These are phyloP conservation scores for Annulohypoxylon nitens DNA, from an alignment of 495 filamentous ascomycete species.

Conservation along the genomic window DNA sequence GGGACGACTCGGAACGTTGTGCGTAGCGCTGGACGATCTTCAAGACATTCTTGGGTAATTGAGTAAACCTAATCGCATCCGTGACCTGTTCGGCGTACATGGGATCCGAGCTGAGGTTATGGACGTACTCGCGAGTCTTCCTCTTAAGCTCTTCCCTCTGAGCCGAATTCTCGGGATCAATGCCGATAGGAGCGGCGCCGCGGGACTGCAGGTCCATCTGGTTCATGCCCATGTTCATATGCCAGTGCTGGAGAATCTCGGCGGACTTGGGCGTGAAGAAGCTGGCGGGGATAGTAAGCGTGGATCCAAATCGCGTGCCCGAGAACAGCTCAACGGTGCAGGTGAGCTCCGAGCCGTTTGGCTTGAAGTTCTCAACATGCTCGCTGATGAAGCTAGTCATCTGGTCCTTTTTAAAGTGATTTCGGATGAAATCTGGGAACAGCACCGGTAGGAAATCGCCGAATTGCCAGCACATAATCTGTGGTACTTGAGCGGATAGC, in stretches of 20 bases:
- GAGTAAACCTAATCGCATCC: constrained; percentile 55
- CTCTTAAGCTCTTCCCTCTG: constrained; percentile 57
- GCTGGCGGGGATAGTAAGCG: constrained; percentile 57
- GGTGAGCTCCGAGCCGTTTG: constrained; percentile 51
- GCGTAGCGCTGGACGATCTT: constrained; percentile 58
- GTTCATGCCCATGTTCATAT: constrained; percentile 51
- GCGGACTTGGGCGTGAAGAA: constrained; percentile 61
- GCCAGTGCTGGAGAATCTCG: constrained; percentile 63
- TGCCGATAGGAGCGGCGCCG: constrained; percentile 60
- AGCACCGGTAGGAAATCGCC: constrained; percentile 59
- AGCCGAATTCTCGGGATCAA: constrained; percentile 52
- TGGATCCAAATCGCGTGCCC: constrained; percentile 55
- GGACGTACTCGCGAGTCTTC: constrained; percentile 58
- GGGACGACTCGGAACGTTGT: constrained; percentile 45
- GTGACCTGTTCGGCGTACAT: constrained; percentile 61
- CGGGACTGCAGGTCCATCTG: constrained; percentile 53
- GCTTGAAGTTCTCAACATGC: constrained; percentile 57
- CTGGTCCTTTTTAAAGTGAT: constrained; percentile 60
- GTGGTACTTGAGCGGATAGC: constrained; percentile 57
- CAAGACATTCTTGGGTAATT: constrained; percentile 58
- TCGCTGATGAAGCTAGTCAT: constrained; percentile 59
- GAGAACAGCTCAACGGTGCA: constrained; percentile 59
- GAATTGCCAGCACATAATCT: constrained; percentile 63
- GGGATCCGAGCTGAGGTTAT: constrained; percentile 57
- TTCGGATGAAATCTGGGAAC: constrained; percentile 63